Percentiles rank a stretch among this genome's conserved stretches.
phyloP scores from a whole-genome alignment of 768 basidiomycete genomes.

The Lentinula sp. region DNA sequence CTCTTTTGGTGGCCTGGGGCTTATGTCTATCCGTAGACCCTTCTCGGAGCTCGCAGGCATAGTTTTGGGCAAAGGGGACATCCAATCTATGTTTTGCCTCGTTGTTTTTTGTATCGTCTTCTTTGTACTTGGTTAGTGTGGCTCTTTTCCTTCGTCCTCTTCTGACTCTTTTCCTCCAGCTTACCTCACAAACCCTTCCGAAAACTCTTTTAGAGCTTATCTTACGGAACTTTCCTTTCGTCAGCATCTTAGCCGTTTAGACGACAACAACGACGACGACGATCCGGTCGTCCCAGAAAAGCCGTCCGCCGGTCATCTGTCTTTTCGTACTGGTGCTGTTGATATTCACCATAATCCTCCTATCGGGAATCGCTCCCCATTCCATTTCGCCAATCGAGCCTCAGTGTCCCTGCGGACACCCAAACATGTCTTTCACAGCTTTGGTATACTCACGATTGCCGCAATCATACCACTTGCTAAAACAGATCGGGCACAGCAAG shows the following conservation, averaged over 20 bases:
- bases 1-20: slow-evolving; percentile 55
- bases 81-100: slow-evolving; percentile 66
- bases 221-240: slow-evolving; percentile 98
- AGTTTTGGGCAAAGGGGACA: slow-evolving; percentile 52
- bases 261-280: slow-evolving; percentile 61
- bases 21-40: slow-evolving; percentile 54
- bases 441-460: slow-evolving; percentile 85
- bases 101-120: slow-evolving; percentile 64
- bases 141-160: slow-evolving; percentile 11
- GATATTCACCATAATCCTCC: slow-evolving; percentile 21
- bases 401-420: slow-evolving; percentile 91
- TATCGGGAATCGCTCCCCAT: slow-evolving; percentile 39
- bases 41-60: slow-evolving; percentile 44
- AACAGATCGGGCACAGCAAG: slow-evolving; percentile 18
- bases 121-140: slow-evolving; percentile 62
- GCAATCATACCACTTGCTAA: slow-evolving; percentile 57
- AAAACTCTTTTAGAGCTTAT: slow-evolving; percentile 89
- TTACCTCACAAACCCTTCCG: slow-evolving; percentile 91
- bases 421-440: slow-evolving; percentile 78
- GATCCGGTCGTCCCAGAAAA: slow-evolving; percentile 30
- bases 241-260: slow-evolving; percentile 83
- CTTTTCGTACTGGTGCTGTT: slow-evolving; percentile 21
- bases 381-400: slow-evolving; percentile 91
- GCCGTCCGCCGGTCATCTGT: slow-evolving; percentile 18
- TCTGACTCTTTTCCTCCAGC: slow-evolving; percentile 41